Conservation (phyloP, 2,329 filamentous ascomycete genomes). For the Blastomyces silverae region DNA sequence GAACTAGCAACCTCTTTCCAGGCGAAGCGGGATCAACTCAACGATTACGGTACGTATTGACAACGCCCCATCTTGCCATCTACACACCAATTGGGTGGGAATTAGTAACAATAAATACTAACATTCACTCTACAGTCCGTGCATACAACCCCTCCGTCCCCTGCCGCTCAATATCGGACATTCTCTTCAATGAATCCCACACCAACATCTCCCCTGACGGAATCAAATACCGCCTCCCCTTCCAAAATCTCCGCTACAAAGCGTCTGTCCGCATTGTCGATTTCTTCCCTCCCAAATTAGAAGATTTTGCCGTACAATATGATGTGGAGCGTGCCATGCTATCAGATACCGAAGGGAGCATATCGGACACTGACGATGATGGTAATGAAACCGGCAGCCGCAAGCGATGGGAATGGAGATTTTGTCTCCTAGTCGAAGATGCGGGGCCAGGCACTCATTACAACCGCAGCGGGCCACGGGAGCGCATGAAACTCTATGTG, state of each 20-base stretch:
- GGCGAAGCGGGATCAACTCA: conserved; percentile 27
- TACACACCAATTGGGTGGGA: conserved; percentile 17
- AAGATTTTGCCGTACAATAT: conserved; percentile 59
- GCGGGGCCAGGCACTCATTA: conserved; percentile 37
- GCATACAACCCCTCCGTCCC: conserved; percentile 41
- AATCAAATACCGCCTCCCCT: conserved; percentile 54
- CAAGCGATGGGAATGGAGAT: conserved; percentile 71
- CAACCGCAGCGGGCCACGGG: conserved; percentile 33
- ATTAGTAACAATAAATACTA: conserved; percentile 19
- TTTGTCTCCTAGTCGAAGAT: conserved; percentile 72
- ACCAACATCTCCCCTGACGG: conserved; percentile 43
- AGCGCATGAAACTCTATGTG: conserved; percentile 61
- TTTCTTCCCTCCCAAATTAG: conserved; percentile 63
- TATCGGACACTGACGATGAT: conserved; percentile 31
- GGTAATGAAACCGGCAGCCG: conserved; percentile 23
- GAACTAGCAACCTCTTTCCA: conserved; percentile 21
- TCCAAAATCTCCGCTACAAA: conserved; percentile 65
- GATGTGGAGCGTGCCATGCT: conserved; percentile 48
- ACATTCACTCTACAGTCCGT: conserved; percentile 38
- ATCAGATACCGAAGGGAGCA: conserved; percentile 33
- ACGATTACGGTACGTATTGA: conserved; percentile 38
- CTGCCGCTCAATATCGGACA: conserved; percentile 40
- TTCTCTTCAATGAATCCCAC: conserved; percentile 45
- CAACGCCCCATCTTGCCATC: neutral
- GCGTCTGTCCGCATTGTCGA: conserved; percentile 70